Conservation (phyloP, 2,329 filamentous ascomycete genomes). For the Cercospora canescens region DNA sequence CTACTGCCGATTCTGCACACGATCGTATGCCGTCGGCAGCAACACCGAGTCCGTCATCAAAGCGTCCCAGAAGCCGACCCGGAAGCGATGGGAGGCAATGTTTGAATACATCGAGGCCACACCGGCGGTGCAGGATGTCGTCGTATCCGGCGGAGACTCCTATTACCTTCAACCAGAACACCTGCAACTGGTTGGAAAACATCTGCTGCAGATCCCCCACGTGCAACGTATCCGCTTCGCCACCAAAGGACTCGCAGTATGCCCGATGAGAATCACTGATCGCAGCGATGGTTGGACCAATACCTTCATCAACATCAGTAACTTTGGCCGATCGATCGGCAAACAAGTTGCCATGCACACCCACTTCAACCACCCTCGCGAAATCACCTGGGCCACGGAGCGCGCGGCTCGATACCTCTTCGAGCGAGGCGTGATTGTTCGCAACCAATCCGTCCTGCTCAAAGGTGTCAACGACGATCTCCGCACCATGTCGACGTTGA, state of each 20-base stretch:
- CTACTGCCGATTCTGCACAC: constrained; percentile 64
- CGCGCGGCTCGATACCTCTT: constrained; percentile 54
- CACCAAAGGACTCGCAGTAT: constrained; percentile 62
- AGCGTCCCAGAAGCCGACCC: constrained; percentile 26
- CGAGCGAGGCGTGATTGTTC: constrained; percentile 54
- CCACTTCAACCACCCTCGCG: constrained; percentile 64
- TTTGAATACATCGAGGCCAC: constrained; percentile 58
- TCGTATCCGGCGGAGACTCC: constrained; percentile 63
- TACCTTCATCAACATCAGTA: constrained; percentile 53
- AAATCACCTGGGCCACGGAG: constrained; percentile 62
- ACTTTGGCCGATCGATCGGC: constrained; percentile 52
- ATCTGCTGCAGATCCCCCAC: constrained; percentile 58
- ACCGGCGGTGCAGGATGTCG: constrained; percentile 56
- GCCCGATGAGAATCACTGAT: constrained; percentile 58
- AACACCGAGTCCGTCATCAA: constrained; percentile 54
- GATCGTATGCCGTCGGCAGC: constrained; percentile 59
- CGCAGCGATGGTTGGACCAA: constrained; percentile 54
- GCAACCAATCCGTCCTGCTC: constrained; percentile 63
- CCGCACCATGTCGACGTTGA: constrained; percentile 55
- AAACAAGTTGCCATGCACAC: constrained; percentile 65
- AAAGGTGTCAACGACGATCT: constrained; percentile 60
- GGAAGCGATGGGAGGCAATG: constrained; percentile 58
- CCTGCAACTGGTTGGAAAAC: constrained; percentile 55
- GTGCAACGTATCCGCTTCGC: constrained; percentile 62
- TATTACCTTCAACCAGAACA: constrained; percentile 59